Evolutionary conservation across 257 asterid genomes (phyloP).

Genomic region (Nicotiana tabacum): DNA sequence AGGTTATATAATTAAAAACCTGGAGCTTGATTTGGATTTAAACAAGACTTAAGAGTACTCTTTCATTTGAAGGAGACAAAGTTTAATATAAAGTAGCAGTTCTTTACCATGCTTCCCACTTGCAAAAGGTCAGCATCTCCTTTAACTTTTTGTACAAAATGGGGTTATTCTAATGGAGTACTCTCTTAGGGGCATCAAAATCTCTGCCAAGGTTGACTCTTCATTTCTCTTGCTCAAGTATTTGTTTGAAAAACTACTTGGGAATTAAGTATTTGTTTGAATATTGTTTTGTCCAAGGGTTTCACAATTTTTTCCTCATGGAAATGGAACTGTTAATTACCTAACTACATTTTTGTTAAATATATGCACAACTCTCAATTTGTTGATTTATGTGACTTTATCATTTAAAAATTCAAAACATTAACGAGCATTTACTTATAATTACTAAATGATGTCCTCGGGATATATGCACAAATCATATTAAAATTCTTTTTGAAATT

Average conservation of each 20-base stretch:
- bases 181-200: background rate
- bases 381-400: rapidly evolving
- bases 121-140: background rate
- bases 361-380: background rate
- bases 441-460: background rate
- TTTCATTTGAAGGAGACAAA: background rate
- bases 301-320: background rate
- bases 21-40: background rate
- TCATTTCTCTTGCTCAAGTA: background rate
- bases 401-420: background rate
- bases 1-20: background rate
- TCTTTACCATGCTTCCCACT: conserved; percentile 8
- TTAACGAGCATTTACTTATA: background rate
- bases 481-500: background rate
- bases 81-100: background rate
- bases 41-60: background rate
- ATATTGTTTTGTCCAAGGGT: background rate
- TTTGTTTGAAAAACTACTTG: background rate
- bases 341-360: background rate
- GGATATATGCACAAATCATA: no score
- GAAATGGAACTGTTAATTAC: background rate
- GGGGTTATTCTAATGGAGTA: background rate
- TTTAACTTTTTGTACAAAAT: background rate
- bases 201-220: background rate
- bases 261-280: background rate